Evolutionary conservation across 2,329 filamentous ascomycete genomes (phyloP).

Genomic region (Fusarium sp.): DNA sequence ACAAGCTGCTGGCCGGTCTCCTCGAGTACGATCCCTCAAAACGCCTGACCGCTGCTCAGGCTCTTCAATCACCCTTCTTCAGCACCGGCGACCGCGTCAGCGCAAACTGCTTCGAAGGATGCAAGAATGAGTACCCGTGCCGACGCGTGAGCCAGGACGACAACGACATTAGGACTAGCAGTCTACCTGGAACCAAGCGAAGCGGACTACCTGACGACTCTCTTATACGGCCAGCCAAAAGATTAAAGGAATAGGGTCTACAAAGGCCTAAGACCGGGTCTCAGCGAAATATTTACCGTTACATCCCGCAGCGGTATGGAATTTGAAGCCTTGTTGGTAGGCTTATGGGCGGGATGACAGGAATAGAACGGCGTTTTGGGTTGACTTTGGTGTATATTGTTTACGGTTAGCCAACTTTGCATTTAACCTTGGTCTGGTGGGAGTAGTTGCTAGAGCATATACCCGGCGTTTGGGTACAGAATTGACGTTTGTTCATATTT

Average conservation of each 20-base stretch:
- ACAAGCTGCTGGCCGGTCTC: slow-evolving; percentile 84
- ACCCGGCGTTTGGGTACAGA: slow-evolving; percentile 35
- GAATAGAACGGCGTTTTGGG: slow-evolving; percentile 38
- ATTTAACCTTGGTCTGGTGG: background rate
- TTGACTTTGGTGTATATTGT: slow-evolving; percentile 6
- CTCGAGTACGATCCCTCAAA: slow-evolving; percentile 95
- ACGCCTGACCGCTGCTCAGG: slow-evolving; percentile 87
- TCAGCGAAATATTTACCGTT: no score
- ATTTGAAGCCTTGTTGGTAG: no score
- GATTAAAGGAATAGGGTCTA: slow-evolving; percentile 68
- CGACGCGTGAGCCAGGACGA: slow-evolving; percentile 93
- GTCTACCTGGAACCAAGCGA: slow-evolving; percentile 90
- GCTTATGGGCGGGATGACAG: background rate
- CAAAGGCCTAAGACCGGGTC: background rate
- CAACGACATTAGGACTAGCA: slow-evolving; percentile 93
- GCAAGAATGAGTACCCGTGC: slow-evolving; percentile 90
- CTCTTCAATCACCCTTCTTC: slow-evolving; percentile 94
- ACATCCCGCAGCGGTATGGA: no score
- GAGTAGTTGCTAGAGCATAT: slow-evolving; percentile 24
- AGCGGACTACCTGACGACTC: slow-evolving; percentile 87
- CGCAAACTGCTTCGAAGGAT: slow-evolving; percentile 90
- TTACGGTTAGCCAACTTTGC: background rate
- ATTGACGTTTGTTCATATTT: slow-evolving; percentile 1
- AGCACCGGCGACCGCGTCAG: slow-evolving; percentile 79
- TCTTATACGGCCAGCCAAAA: slow-evolving; percentile 74